A percentile compares a stretch with the other conserved stretches of the same genome.
Evolutionary conservation across 805 yeast species (phyloP).

Genomic region (Saccharomyces paradoxus): DNA sequence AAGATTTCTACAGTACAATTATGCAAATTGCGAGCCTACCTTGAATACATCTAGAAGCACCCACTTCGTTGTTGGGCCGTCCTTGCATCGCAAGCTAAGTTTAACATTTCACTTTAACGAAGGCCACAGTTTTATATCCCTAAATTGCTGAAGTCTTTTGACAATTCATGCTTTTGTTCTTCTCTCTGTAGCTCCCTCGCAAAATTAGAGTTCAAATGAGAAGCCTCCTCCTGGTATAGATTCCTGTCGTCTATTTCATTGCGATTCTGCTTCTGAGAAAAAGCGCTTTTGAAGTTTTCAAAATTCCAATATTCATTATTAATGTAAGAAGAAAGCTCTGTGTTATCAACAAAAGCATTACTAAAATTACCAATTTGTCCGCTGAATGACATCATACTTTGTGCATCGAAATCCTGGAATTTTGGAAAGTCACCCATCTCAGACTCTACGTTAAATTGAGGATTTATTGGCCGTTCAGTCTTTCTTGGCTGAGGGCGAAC

Average conservation of each 20-base stretch:
- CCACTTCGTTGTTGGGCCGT: background rate
- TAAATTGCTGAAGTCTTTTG: background rate
- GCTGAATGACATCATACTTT: conserved; percentile 29
- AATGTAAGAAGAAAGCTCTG: conserved; percentile 19
- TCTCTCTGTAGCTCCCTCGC: conserved; percentile 15
- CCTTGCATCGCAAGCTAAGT: background rate
- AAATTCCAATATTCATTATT: conserved; percentile 21
- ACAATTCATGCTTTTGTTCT: conserved; percentile 1
- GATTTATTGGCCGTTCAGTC: conserved; percentile 6
- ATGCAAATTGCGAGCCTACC: background rate
- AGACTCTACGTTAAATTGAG: conserved; percentile 15
- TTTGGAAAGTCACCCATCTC: conserved; percentile 14
- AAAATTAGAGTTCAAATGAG: conserved; percentile 14
- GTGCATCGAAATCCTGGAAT: conserved; percentile 26
- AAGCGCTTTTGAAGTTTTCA: conserved; percentile 3
- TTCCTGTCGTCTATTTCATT: conserved; percentile 3
- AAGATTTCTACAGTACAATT: background rate
- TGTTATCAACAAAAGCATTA: conserved; percentile 13
- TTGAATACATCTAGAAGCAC: background rate
- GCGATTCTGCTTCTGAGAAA: background rate
- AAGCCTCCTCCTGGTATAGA: conserved; percentile 6
- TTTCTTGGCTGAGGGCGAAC: conserved; percentile 25
- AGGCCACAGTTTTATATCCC: background rate
- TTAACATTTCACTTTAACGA: background rate
- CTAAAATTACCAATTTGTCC: conserved; percentile 15